Evolutionary conservation across 73 alveolate genomes (phyloP).

Genomic region (Tetrahymena elliotti): DNA sequence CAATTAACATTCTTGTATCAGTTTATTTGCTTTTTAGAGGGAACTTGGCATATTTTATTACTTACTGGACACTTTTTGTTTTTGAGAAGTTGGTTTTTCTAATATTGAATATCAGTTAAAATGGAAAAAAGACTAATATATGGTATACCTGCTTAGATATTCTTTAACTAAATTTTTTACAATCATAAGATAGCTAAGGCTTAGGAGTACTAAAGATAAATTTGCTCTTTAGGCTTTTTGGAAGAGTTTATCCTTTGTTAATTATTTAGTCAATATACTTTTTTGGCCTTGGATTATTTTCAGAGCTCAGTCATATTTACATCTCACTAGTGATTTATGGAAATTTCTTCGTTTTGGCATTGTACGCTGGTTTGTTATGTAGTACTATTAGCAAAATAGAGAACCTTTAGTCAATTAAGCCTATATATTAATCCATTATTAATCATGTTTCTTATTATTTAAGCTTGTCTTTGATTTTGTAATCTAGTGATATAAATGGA

Average conservation of each 20-base stretch:
- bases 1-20: not conserved
- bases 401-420: too few species aligned
- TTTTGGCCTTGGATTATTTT: not conserved
- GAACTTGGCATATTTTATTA: too few species aligned
- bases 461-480: not conserved
- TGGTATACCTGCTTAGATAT: not conserved
- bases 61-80: not conserved
- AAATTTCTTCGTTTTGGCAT: not conserved
- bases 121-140: not conserved
- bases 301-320: too few species aligned
- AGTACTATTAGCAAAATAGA: not conserved
- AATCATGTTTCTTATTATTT: not conserved
- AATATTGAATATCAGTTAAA: too few species aligned
- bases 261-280: not conserved
- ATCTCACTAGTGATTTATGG: too few species aligned
- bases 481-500: not conserved
- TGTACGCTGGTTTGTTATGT: not conserved
- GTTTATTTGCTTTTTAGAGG: not conserved
- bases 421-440: too few species aligned
- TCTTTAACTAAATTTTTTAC: not conserved
- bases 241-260: not conserved
- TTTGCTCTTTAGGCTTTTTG: too few species aligned
- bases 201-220: too few species aligned
- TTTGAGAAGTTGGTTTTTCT: not conserved
- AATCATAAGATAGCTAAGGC: too few species aligned